A percentile compares a stretch with the other conserved stretches of the same genome.
Evolutionary conservation across 495 filamentous ascomycete species (phyloP).

Genomic region (Immersiella caudata): DNA sequence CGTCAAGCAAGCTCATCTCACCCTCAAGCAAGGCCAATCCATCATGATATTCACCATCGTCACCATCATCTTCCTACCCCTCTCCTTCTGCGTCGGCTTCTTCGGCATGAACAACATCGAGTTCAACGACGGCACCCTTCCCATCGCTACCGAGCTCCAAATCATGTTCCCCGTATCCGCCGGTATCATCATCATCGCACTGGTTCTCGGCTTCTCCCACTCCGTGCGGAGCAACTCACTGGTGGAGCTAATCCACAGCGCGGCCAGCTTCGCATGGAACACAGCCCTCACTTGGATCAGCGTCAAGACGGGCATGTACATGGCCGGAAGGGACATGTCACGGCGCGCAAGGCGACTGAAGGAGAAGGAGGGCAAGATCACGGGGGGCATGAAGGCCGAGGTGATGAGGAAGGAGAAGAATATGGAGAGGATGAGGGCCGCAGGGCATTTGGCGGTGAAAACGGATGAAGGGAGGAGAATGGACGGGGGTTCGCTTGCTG

Average conservation of each 20-base stretch:
- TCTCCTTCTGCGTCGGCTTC: conserved; percentile 42
- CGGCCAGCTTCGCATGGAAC: conserved; percentile 25
- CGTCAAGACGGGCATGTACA: conserved; percentile 28
- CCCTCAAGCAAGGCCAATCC: conserved; percentile 59
- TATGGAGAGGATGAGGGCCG: conserved; percentile 26
- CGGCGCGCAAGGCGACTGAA: conserved; percentile 17
- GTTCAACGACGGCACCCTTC: conserved; percentile 29
- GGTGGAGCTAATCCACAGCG: conserved; percentile 21
- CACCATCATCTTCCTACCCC: conserved; percentile 57
- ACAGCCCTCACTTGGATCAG: conserved; percentile 25
- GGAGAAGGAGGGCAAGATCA: conserved; percentile 24
- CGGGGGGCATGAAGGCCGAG: conserved; percentile 32
- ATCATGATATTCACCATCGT: conserved; percentile 70
- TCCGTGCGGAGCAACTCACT: conserved; percentile 23
- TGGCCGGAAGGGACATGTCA: conserved; percentile 24
- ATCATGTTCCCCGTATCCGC: conserved; percentile 42
- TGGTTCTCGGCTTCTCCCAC: conserved; percentile 40
- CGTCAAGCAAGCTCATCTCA: conserved; percentile 59
- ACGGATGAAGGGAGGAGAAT: conserved; percentile 10
- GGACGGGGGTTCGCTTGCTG: background rate
- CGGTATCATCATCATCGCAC: conserved; percentile 36
- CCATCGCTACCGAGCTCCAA: conserved; percentile 30
- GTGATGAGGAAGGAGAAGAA: conserved; percentile 32
- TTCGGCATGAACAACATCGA: conserved; percentile 47
- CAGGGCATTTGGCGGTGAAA: conserved; percentile 24